These are phyloP conservation scores for Citrus reticulata DNA, from an alignment of 345 rosid species.

Conservation along the genomic window DNA sequence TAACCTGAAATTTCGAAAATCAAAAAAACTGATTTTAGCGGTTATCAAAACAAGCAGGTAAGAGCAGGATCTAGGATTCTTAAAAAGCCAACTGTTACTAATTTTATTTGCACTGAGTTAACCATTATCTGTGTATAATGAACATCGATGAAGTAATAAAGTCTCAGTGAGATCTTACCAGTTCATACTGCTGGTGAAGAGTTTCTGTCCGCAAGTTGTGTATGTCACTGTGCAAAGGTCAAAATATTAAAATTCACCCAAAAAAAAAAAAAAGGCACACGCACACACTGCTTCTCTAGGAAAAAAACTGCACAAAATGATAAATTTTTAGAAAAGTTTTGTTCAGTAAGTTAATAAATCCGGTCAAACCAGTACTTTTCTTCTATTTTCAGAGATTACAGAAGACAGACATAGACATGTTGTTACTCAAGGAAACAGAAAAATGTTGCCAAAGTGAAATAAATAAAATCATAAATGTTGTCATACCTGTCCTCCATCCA, in stretches of 20 bases:
- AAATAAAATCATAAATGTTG: not conserved
- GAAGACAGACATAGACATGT: not conserved
- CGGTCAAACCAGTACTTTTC: not conserved
- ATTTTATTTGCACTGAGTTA: not conserved
- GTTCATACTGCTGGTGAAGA: conserved; percentile 82
- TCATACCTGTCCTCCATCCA: conserved; percentile 99
- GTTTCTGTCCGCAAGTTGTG: conserved; percentile 83
- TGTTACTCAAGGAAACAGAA: not conserved
- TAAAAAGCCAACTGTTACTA: not conserved
- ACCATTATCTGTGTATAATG: not conserved
- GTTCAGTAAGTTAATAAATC: not conserved
- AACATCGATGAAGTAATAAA: not conserved
- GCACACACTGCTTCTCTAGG: not conserved
- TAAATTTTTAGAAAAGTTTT: not conserved
- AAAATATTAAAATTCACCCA: not conserved
- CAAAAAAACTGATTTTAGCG: not conserved
- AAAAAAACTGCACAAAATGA: not conserved
- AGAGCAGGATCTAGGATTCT: not conserved
- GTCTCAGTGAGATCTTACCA: conserved; percentile 45
- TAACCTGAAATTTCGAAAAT: conserved; percentile 57
- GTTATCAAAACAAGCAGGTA: not conserved
- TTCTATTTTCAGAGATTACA: not conserved
- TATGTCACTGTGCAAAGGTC: conserved; percentile 56
- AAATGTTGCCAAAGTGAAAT: not conserved
- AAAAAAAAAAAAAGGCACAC: not conserved